Percentiles rank a stretch among this genome's conserved stretches.
These are phyloP conservation scores for Lasiosphaeria miniovina DNA, from an alignment of 495 filamentous ascomycete genomes.

Conservation along the genomic window DNA sequence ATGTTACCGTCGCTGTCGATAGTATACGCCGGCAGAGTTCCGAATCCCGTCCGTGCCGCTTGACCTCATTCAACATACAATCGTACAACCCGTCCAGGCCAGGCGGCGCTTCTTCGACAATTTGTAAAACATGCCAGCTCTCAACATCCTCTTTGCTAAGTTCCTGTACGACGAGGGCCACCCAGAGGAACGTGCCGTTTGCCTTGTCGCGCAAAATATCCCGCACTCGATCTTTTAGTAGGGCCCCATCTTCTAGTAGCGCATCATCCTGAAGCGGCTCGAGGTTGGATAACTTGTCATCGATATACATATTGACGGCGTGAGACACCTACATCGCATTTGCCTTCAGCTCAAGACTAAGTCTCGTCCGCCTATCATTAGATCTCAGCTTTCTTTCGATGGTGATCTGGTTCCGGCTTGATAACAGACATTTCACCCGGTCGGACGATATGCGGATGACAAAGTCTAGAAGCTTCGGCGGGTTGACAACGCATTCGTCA, in stretches of 20 bases:
- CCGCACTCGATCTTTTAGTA: slow-evolving; percentile 6
- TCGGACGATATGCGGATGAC: slow-evolving; percentile 23
- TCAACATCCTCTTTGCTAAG: slow-evolving; percentile 19
- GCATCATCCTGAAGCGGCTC: slow-evolving; percentile 2
- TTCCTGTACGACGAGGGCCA: too few relatives aligned
- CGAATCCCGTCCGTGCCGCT: slow-evolving; percentile 1
- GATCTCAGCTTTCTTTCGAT: slow-evolving; percentile 32
- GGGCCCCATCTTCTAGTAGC: slow-evolving; percentile 2
- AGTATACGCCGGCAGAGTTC: slow-evolving; percentile 22
- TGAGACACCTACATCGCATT: slow-evolving; percentile 15
- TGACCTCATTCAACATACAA: slow-evolving; percentile 22
- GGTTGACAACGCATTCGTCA: slow-evolving; percentile 41
- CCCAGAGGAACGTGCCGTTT: slow-evolving; percentile 23
- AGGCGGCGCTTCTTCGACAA: slow-evolving; percentile 17
- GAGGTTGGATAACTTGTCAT: slow-evolving; percentile 27
- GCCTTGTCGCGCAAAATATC: slow-evolving; percentile 1
- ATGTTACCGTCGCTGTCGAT: slow-evolving; percentile 10
- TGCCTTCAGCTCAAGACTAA: slow-evolving; percentile 34
- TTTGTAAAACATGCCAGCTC: slow-evolving; percentile 12
- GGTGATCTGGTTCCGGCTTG: slow-evolving; percentile 11
- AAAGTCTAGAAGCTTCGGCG: slow-evolving; percentile 31
- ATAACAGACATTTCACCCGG: slow-evolving; percentile 39
- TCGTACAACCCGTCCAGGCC: slow-evolving; percentile 22
- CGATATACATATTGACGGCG: slow-evolving; percentile 33
- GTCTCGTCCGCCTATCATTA: slow-evolving; percentile 16